A percentile compares a stretch with the other conserved stretches of the same genome.
These are phyloP conservation scores for Naganishia vishniacii DNA, from an alignment of 768 basidiomycete species.

Conservation along the genomic window DNA sequence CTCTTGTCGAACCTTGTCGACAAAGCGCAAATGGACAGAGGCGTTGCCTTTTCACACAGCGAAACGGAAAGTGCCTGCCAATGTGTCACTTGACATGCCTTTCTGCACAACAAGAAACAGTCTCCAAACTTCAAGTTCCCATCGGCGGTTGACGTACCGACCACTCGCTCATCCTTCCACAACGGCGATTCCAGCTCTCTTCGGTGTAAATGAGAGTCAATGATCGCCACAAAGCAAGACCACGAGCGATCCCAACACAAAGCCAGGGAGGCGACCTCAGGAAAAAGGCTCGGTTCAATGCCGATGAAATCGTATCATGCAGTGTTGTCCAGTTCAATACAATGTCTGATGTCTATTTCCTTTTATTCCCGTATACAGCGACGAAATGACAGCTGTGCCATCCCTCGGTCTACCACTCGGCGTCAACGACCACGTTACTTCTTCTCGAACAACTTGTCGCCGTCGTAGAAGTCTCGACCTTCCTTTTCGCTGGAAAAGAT, in stretches of 20 bases:
- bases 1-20: too few relatives aligned
- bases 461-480: constrained; percentile 25
- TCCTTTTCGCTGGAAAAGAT: constrained; percentile 25
- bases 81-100: too few relatives aligned
- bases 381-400: neutral
- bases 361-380: neutral
- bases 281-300: constrained; percentile 9
- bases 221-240: neutral
- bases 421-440: neutral
- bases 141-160: too few relatives aligned
- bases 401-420: neutral
- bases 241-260: neutral
- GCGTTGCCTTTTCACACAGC: too few relatives aligned
- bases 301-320: constrained; percentile 18
- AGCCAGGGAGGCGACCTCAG: neutral
- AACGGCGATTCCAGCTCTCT: too few relatives aligned
- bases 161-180: too few relatives aligned
- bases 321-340: constrained; percentile 11
- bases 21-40: too few relatives aligned
- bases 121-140: too few relatives aligned
- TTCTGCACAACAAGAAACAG: too few relatives aligned
- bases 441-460: constrained; percentile 22
- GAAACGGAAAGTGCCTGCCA: too few relatives aligned
- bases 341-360: neutral
- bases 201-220: too few relatives aligned